Conservation (phyloP, 345 rosid species). For the Bruguiera parviflora region DNA sequence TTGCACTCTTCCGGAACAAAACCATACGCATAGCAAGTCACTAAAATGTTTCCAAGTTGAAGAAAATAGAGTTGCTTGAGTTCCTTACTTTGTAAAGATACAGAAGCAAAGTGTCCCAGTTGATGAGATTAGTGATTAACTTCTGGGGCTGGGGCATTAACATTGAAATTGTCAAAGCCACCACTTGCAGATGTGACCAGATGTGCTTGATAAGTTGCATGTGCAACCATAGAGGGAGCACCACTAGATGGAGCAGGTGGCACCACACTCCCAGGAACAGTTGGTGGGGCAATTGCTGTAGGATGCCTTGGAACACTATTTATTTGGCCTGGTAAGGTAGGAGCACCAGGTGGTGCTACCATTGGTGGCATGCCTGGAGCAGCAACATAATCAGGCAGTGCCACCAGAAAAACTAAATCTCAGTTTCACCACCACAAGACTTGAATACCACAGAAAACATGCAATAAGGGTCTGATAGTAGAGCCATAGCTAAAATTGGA, state of each 20-base stretch:
- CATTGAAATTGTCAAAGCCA: constrained; percentile 50
- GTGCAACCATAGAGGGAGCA: constrained; percentile 40
- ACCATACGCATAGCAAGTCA: background rate
- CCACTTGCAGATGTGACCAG: constrained; percentile 51
- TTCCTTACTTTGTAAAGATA: constrained; percentile 7
- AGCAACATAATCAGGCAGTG: constrained; percentile 49
- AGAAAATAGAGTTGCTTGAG: background rate
- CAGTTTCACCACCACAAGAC: background rate
- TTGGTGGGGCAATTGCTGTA: constrained; percentile 37
- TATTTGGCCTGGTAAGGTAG: constrained; percentile 62
- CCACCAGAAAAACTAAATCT: background rate
- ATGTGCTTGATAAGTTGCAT: constrained; percentile 54
- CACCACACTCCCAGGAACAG: constrained; percentile 53
- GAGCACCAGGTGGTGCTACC: constrained; percentile 91
- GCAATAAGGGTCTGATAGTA: too few relatives aligned
- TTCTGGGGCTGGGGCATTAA: constrained; percentile 25
- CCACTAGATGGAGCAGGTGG: constrained; percentile 47
- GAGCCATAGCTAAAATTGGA: too few relatives aligned
- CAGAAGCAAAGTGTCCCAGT: constrained; percentile 7
- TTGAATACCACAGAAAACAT: too few relatives aligned
- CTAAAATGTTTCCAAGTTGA: background rate
- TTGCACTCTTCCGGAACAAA: constrained; percentile 4
- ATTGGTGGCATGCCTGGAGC: constrained; percentile 61
- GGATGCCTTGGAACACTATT: constrained; percentile 76
- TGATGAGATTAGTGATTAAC: constrained; percentile 13